Percentiles rank a stretch among this genome's conserved stretches.
These are phyloP conservation scores for Cryphonectria carpinicola DNA, from an alignment of 2,329 filamentous ascomycete species.

Conservation along the genomic window DNA sequence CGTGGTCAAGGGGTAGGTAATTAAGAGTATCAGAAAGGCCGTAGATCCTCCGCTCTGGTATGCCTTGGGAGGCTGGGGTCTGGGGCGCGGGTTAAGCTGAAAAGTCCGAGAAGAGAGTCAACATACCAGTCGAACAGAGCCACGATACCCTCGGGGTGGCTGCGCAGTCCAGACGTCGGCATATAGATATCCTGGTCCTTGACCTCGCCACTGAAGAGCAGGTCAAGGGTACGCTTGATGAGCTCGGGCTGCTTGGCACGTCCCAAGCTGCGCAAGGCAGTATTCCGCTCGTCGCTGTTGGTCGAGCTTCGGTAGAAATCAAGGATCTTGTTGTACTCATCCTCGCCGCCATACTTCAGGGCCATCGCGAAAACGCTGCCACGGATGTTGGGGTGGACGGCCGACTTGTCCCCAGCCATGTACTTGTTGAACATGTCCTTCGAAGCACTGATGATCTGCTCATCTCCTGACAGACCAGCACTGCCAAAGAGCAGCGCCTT, in stretches of 20 bases:
- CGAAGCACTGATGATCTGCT: slow-evolving; percentile 75
- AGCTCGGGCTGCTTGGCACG: slow-evolving; percentile 77
- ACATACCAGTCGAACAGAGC: slow-evolving; percentile 74
- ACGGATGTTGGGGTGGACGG: slow-evolving; percentile 90
- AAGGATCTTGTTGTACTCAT: slow-evolving; percentile 81
- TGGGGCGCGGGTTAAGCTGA: not conserved
- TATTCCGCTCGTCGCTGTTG: slow-evolving; percentile 89
- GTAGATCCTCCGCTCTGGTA: not conserved
- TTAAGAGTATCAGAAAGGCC: not conserved
- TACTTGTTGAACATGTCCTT: slow-evolving; percentile 92
- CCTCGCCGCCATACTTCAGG: slow-evolving; percentile 80
- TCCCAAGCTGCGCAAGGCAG: slow-evolving; percentile 81
- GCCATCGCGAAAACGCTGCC: slow-evolving; percentile 85
- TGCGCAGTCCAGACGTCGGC: slow-evolving; percentile 77
- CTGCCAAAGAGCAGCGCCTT: slow-evolving; percentile 88
- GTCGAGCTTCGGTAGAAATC: slow-evolving; percentile 75
- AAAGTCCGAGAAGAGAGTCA: not conserved
- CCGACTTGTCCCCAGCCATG: slow-evolving; percentile 74
- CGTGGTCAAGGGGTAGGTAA: not conserved
- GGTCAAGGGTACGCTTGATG: slow-evolving; percentile 77
- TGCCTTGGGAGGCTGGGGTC: not conserved
- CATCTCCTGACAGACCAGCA: slow-evolving; percentile 80
- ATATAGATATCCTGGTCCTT: slow-evolving; percentile 96
- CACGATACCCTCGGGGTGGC: slow-evolving; percentile 76
- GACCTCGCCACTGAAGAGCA: slow-evolving; percentile 79